phyloP scores from a whole-genome alignment of 2,329 filamentous ascomycete genomes.

The Fusarium longipes region DNA sequence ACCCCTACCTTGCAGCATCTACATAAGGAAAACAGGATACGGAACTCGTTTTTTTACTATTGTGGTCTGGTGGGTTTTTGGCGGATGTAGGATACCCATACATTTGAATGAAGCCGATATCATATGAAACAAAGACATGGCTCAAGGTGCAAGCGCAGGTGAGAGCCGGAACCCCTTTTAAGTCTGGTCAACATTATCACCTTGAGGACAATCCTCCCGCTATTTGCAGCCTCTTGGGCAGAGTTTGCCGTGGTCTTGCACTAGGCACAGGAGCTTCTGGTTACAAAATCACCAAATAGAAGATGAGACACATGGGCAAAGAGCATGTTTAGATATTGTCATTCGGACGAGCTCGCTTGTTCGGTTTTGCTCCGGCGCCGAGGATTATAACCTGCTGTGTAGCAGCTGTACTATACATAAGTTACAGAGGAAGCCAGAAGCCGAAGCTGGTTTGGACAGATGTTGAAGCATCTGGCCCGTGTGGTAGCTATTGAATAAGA shows the following conservation, averaged over 20 bases:
- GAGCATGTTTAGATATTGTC: constrained; percentile 15
- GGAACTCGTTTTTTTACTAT: constrained; percentile 24
- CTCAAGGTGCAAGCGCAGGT: neutral
- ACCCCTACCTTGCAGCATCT: constrained; percentile 16
- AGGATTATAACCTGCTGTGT: constrained; percentile 2
- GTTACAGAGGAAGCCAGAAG: constrained; percentile 27
- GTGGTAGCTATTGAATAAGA: constrained; percentile 21
- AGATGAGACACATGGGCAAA: constrained; percentile 9
- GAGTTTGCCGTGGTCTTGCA: neutral
- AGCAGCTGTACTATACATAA: constrained; percentile 37
- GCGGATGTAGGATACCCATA: constrained; percentile 43
- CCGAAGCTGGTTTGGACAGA: constrained; percentile 1
- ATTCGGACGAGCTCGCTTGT: constrained; percentile 16
- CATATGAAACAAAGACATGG: constrained; percentile 29
- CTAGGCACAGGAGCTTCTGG: constrained; percentile 2
- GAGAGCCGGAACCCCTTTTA: constrained; percentile 1
- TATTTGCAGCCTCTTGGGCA: neutral
- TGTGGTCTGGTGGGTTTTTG: constrained; percentile 26
- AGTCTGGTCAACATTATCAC: neutral
- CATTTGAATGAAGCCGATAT: constrained; percentile 25
- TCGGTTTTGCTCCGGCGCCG: constrained; percentile 5
- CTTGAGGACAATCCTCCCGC: neutral
- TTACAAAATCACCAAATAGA: constrained; percentile 12
- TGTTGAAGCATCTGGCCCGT: constrained; percentile 14
- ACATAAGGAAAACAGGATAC: constrained; percentile 18